Percentiles rank a stretch among this genome's conserved stretches.
phyloP scores from a whole-genome alignment of 331 rosid genomes.

The Dryas integrifolia region DNA sequence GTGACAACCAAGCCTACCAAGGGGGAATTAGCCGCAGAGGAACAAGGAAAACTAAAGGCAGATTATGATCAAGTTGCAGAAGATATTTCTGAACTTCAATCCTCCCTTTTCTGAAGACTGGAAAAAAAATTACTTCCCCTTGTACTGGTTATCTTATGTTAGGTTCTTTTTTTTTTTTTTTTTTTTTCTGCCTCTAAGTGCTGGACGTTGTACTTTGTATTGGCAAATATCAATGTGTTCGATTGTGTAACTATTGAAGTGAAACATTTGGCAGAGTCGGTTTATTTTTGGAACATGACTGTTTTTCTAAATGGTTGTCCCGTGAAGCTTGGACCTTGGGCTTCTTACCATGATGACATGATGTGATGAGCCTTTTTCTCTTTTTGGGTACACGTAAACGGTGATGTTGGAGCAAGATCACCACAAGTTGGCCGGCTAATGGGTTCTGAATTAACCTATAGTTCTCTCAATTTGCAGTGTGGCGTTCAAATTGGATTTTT shows the following conservation, averaged over 20 bases:
- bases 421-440: background rate
- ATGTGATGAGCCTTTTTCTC: too few relatives aligned
- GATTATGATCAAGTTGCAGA: conserved; percentile 63
- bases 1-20: conserved; percentile 76
- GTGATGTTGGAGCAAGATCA: too few relatives aligned
- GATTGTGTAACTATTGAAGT: conserved; percentile 10
- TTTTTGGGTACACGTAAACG: too few relatives aligned
- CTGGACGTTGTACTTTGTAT: conserved; percentile 14
- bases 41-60: conserved; percentile 66
- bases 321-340: too few relatives aligned
- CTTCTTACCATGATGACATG: too few relatives aligned
- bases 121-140: background rate
- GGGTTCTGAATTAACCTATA: background rate
- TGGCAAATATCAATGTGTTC: background rate
- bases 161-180: background rate
- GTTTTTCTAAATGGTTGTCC: too few relatives aligned
- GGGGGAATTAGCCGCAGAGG: conserved; percentile 67
- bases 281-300: background rate
- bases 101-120: conserved; percentile 54
- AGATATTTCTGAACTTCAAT: conserved; percentile 51
- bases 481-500: too few relatives aligned
- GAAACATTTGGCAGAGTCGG: background rate
- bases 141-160: background rate
- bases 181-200: background rate
- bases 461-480: background rate